These are phyloP conservation scores for Apiospora marii DNA, from an alignment of 2,329 filamentous ascomycete species.

Conservation along the genomic window DNA sequence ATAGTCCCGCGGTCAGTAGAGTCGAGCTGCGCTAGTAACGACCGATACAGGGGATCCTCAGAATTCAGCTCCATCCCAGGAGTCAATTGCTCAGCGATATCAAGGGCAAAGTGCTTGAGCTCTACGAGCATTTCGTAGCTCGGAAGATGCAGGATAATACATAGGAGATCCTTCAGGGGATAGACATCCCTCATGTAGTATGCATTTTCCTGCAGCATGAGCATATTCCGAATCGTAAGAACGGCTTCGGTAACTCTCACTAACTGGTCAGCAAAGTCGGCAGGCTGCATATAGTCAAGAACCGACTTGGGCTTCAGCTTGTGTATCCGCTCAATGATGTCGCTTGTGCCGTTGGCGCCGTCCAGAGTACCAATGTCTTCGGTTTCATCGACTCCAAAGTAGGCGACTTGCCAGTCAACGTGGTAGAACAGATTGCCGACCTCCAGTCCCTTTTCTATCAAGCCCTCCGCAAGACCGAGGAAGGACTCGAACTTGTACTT, in stretches of 20 bases:
- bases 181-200: slow-evolving; percentile 78
- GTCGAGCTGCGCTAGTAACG: slow-evolving; percentile 69
- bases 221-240: slow-evolving; percentile 93
- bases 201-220: slow-evolving; percentile 90
- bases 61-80: slow-evolving; percentile 77
- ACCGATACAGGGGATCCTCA: slow-evolving; percentile 80
- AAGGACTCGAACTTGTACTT: slow-evolving; percentile 97
- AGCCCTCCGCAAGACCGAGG: slow-evolving; percentile 83
- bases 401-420: slow-evolving; percentile 81
- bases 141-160: slow-evolving; percentile 82
- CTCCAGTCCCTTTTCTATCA: slow-evolving; percentile 85
- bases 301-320: slow-evolving; percentile 66
- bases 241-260: slow-evolving; percentile 85
- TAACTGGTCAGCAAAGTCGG: slow-evolving; percentile 73
- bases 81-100: slow-evolving; percentile 90
- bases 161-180: slow-evolving; percentile 81
- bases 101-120: slow-evolving; percentile 87
- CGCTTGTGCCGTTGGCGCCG: slow-evolving; percentile 72
- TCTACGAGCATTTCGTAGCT: slow-evolving; percentile 77
- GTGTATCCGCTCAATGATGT: slow-evolving; percentile 76
- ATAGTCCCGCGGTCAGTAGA: slow-evolving; percentile 84
- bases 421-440: slow-evolving; percentile 83
- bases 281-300: slow-evolving; percentile 75
- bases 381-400: slow-evolving; percentile 62
- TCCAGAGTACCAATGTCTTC: slow-evolving; percentile 57